phyloP scores from a whole-genome alignment of 352 stramenopile species.

The Peronospora tabacina region DNA sequence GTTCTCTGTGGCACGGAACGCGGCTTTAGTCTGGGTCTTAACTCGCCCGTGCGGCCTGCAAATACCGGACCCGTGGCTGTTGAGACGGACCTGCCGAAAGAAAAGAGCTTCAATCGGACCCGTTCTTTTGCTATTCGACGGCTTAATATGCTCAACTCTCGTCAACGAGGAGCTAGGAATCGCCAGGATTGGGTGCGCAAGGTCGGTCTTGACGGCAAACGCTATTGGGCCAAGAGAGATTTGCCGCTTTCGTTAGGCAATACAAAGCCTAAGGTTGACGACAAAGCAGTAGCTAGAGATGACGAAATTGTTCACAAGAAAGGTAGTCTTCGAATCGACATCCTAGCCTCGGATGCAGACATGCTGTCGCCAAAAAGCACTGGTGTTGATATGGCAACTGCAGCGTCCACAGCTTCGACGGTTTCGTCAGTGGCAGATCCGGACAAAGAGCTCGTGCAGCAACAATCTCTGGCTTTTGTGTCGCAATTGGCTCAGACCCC shows the following conservation, averaged over 20 bases:
- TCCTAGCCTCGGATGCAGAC: constrained; percentile 32
- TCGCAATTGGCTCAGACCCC: constrained; percentile 79
- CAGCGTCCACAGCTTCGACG: constrained; percentile 14
- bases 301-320: constrained; percentile 4
- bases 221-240: constrained; percentile 77
- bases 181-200: constrained; percentile 81
- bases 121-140: constrained; percentile 82
- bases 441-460: constrained; percentile 65
- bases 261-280: constrained; percentile 23
- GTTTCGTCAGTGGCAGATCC: constrained; percentile 10
- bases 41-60: constrained; percentile 35
- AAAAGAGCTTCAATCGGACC: constrained; percentile 79
- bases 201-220: constrained; percentile 71
- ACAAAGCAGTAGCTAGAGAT: constrained; percentile 7
- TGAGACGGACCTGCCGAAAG: constrained; percentile 33
- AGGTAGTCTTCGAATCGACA: constrained; percentile 34
- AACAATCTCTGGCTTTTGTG: constrained; percentile 80
- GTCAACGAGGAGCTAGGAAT: constrained; percentile 72
- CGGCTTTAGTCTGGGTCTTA: constrained; percentile 65
- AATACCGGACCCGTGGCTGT: constrained; percentile 30
- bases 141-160: constrained; percentile 81
- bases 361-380: constrained; percentile 35
- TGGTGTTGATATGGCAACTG: constrained; percentile 2
- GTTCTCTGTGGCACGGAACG: constrained; percentile 77
- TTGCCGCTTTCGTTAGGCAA: constrained; percentile 41